phyloP scores from a whole-genome alignment of 2,329 filamentous ascomycete species.

The Teratosphaeriaceae sp. region DNA sequence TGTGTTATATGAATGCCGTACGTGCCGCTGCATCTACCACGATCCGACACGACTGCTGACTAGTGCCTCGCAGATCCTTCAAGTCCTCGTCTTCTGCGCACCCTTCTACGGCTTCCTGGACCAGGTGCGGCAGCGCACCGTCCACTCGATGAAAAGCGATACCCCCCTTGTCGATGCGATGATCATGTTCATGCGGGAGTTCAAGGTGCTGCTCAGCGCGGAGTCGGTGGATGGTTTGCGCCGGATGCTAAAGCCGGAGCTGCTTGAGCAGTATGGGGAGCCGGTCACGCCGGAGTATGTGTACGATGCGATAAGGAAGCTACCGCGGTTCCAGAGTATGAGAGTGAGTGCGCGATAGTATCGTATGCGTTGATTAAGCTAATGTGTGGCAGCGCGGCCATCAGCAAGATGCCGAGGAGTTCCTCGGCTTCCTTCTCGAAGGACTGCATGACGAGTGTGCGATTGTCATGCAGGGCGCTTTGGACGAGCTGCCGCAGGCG shows the following conservation, averaged over 20 bases:
- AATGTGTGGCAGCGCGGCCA: constrained; percentile 63
- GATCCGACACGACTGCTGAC: neutral
- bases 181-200: constrained; percentile 95
- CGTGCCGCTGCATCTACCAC: too few species aligned
- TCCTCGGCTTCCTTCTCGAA: constrained; percentile 86
- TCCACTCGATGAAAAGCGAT: constrained; percentile 89
- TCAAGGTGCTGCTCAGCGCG: constrained; percentile 76
- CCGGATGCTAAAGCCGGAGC: constrained; percentile 67
- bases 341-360: constrained; percentile 50
- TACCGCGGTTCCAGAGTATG: constrained; percentile 89
- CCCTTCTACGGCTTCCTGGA: constrained; percentile 95
- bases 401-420: constrained; percentile 97
- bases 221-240: constrained; percentile 66
- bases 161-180: constrained; percentile 91
- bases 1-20: constrained; percentile 99
- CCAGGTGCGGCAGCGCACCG: constrained; percentile 73
- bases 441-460: constrained; percentile 90
- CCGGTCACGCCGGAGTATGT: constrained; percentile 91
- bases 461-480: constrained; percentile 53
- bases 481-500: constrained; percentile 22
- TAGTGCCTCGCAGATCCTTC: constrained; percentile 65
- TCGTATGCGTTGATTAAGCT: constrained; percentile 6
- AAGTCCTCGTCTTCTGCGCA: constrained; percentile 88
- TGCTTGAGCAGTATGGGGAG: constrained; percentile 85
- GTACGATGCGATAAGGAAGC: constrained; percentile 81